Base-by-base conservation (phyloP, 495 filamentous ascomycete species). In the Aspergillus cavernicola region DNA sequence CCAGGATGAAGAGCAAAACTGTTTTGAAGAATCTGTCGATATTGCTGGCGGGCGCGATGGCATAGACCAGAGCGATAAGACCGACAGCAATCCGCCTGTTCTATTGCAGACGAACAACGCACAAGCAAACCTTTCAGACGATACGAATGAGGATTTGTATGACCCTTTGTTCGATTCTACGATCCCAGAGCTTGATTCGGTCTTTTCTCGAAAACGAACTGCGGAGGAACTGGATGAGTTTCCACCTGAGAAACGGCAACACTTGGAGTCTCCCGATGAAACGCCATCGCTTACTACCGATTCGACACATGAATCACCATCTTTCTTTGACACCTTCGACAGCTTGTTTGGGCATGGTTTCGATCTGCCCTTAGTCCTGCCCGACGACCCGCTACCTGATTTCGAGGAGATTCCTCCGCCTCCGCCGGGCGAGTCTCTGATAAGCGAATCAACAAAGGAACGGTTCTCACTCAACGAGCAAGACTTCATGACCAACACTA, bases 241-340 rank as follows among this genome's bases (percentile, higher is more conserved):
- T 4, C 56, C 43, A 12, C 45, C 52, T 6, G 56, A 52, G 33
- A 66, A 66, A 37, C 56, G 55, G 28, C 60, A 47, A 36, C 38
- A 46, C n/a, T 9, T 60, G 11, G 47, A 61, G 16, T 43, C 58
- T 47, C 56, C 57, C 13, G 56, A 42, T 33, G 49, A 60, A 31
- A 64, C 64, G 7, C 64, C 61, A 7, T 62, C 60, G 6, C 42
- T 63, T 24, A 58, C 64, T 15, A 47, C 56, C 11, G 50, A 62
- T 39, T 63, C 60, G 23, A 56, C 56, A 15, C 51, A 51, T 31
- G 51, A 56, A 11, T 57, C 62, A 4, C 55, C 58, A 13, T 55
- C 59, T 9, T 43, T 63, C 2, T 65, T 67, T 33, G 58, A 63
- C 24, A 37, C 61, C 9, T 41, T 58, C 10, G 62, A 65, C 44